These are phyloP conservation scores for Acorus calamus DNA, from an alignment of 106 monocot genomes.

Conservation along the genomic window DNA sequence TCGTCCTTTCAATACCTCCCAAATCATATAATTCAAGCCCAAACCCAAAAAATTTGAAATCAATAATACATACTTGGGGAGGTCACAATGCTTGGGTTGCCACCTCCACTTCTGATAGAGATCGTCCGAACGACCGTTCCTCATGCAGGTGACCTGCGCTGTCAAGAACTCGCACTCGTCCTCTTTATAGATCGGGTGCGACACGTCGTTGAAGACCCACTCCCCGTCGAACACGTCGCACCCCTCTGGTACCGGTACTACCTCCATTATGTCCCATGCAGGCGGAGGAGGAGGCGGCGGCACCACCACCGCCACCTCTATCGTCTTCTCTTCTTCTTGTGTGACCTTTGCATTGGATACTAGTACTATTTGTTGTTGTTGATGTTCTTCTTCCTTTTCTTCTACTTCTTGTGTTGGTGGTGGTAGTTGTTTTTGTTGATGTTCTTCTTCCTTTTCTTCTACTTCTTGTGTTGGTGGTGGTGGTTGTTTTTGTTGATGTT, in stretches of 20 bases:
- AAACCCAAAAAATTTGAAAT: not conserved
- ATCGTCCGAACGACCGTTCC: slow-evolving; percentile 75
- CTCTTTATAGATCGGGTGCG: slow-evolving; percentile 65
- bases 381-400: too few species aligned
- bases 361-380: too few species aligned
- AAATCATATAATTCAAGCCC: not conserved
- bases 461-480: too few species aligned
- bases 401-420: too few species aligned
- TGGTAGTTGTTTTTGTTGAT: too few species aligned
- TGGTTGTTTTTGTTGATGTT: too few species aligned
- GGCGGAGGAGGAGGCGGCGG: not conserved
- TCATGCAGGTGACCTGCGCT: slow-evolving; percentile 79
- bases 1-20: too few species aligned
- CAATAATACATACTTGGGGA: slow-evolving; percentile 43
- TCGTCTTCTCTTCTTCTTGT: not conserved
- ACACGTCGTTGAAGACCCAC: slow-evolving; percentile 68
- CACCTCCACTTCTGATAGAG: slow-evolving; percentile 88
- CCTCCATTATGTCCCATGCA: slow-evolving; percentile 4
- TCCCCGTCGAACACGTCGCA: slow-evolving; percentile 64
- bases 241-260: slow-evolving; percentile 36
- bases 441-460: too few species aligned
- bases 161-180: slow-evolving; percentile 73
- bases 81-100: slow-evolving; percentile 60
- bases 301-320: not conserved
- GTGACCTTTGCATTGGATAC: too few species aligned